A percentile compares a stretch with the other conserved stretches of the same genome.
These are phyloP conservation scores for Candida khao-thaluensis DNA, from an alignment of 805 yeast species.

Conservation along the genomic window DNA sequence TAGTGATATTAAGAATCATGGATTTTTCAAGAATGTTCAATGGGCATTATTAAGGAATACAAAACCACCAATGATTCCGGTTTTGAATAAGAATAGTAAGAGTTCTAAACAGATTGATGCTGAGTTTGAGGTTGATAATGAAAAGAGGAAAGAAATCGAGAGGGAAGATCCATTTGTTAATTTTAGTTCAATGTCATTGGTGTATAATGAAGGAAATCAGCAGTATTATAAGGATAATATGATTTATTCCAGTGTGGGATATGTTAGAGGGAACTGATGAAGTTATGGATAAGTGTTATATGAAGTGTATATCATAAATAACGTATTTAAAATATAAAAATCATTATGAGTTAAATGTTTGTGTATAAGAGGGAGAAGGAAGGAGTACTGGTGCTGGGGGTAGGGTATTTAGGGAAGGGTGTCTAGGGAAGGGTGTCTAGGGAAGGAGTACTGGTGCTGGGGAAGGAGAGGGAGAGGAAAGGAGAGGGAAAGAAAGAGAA, in stretches of 20 bases:
- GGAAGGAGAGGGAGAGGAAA: no score
- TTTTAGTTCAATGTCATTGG: constrained; percentile 83
- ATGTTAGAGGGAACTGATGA: constrained; percentile 38
- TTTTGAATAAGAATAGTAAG: constrained; percentile 41
- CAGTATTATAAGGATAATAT: constrained; percentile 45
- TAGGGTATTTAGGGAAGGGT: no score
- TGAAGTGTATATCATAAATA: no score
- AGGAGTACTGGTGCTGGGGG: no score
- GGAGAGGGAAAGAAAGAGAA: no score
- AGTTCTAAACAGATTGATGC: constrained; percentile 19
- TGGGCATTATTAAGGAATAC: constrained; percentile 95
- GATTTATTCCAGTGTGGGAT: constrained; percentile 54
- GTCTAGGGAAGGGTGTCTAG: no score
- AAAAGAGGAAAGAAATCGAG: constrained; percentile 6
- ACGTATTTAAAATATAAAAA: no score
- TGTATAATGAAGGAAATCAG: constrained; percentile 59
- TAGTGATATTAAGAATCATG: constrained; percentile 86
- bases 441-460: no score
- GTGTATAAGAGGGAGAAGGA: no score
- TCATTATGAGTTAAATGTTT: no score
- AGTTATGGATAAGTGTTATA: no score
- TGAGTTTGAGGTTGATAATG: constrained; percentile 17
- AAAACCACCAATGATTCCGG: constrained; percentile 95
- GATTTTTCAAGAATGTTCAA: constrained; percentile 85
- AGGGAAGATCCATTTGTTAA: constrained; percentile 77